A percentile compares a stretch with the other conserved stretches of the same genome.
phyloP scores from a whole-genome alignment of 441 rosid species.

The Aquilaria agallochum region DNA sequence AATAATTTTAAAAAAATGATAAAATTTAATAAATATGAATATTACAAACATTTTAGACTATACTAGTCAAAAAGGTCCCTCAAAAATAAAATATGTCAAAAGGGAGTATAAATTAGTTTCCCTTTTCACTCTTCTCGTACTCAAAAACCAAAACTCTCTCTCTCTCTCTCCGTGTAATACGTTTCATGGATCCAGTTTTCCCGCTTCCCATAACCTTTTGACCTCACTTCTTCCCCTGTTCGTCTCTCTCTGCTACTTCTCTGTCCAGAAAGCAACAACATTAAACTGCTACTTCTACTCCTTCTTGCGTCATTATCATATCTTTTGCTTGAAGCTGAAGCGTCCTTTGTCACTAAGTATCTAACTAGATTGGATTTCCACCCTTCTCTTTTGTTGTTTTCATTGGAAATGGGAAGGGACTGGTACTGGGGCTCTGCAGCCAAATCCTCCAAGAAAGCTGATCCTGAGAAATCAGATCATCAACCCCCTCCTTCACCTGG shows the following conservation, averaged over 20 bases:
- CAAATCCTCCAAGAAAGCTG: constrained; percentile 20
- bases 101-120: no score
- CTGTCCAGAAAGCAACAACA: not conserved
- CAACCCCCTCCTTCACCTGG: constrained; percentile 26
- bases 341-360: no score
- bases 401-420: constrained; percentile 50
- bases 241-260: constrained; percentile 5
- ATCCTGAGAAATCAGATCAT: constrained; percentile 4
- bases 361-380: no score
- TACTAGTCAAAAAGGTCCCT: no score
- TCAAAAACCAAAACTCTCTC: constrained; percentile 6
- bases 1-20: no score
- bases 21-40: no score
- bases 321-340: no score
- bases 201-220: constrained; percentile 20
- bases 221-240: constrained; percentile 7
- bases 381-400: not conserved
- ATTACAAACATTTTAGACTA: no score
- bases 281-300: no score
- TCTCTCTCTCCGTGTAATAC: constrained; percentile 13
- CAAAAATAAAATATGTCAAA: no score
- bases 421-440: constrained; percentile 28
- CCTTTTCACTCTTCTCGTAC: constrained; percentile 5
- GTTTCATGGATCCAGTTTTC: constrained; percentile 38
- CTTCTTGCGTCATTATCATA: no score